Conservation (phyloP, 768 basidiomycete species). For the Boletus reticuloceps region DNA sequence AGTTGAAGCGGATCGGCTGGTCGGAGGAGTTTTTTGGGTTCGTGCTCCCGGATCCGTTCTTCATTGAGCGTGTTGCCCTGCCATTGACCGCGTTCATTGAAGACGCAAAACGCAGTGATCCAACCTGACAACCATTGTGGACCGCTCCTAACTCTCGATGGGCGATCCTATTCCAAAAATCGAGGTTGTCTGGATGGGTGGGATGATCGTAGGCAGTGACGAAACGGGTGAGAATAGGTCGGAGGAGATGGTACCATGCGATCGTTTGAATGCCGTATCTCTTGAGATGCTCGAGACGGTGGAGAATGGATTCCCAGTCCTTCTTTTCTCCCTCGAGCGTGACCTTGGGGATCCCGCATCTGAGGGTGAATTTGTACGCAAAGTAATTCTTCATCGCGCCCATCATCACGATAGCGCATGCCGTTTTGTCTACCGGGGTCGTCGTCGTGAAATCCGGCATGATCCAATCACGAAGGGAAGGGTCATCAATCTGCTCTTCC, state of each 20-base stretch:
- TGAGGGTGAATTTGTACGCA: constrained; percentile 27
- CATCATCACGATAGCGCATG: constrained; percentile 42
- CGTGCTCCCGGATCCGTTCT: constrained; percentile 26
- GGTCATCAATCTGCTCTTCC: constrained; percentile 21
- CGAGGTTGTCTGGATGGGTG: constrained; percentile 26
- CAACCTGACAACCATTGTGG: constrained; percentile 36
- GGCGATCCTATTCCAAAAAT: constrained; percentile 39
- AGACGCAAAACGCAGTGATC: constrained; percentile 39
- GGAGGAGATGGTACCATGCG: constrained; percentile 40
- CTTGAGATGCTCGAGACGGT: constrained; percentile 38
- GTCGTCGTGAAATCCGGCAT: constrained; percentile 46
- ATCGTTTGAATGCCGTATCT: constrained; percentile 36
- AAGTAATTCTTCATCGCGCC: constrained; percentile 42
- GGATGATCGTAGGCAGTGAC: constrained; percentile 36
- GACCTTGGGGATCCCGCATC: constrained; percentile 44
- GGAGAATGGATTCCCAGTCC: constrained; percentile 39
- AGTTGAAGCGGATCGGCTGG: constrained; percentile 26
- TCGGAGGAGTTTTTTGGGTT: constrained; percentile 32
- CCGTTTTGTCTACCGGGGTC: constrained; percentile 35
- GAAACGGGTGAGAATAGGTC: constrained; percentile 38
- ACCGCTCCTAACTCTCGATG: constrained; percentile 27
- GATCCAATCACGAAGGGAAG: constrained; percentile 38
- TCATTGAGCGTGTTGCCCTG: constrained; percentile 29
- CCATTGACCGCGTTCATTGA: constrained; percentile 32
- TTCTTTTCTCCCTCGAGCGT: constrained; percentile 41